phyloP scores from a whole-genome alignment of 306 rosid genomes.

The Trichosanthes truncata region DNA sequence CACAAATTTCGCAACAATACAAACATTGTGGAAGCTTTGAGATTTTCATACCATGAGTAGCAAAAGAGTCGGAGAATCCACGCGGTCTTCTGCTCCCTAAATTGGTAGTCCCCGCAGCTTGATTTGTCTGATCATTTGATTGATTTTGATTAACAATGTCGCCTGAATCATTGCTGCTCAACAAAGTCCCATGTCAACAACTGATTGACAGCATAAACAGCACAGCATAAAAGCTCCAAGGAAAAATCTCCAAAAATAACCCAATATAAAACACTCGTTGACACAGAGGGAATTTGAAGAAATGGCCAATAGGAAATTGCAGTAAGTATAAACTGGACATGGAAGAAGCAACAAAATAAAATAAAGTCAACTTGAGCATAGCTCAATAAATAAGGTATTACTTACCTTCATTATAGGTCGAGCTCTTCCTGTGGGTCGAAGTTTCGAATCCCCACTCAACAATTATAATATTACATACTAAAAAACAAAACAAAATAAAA shows the following conservation, averaged over 20 bases:
- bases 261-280: neutral
- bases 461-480: neutral
- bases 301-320: neutral
- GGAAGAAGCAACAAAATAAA: neutral
- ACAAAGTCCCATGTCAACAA: slow-evolving; percentile 24
- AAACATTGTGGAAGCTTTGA: neutral
- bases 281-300: neutral
- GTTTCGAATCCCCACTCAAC: neutral
- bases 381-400: neutral
- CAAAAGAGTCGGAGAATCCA: slow-evolving; percentile 53
- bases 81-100: slow-evolving; percentile 26
- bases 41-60: slow-evolving; percentile 33
- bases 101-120: slow-evolving; percentile 8
- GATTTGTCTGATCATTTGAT: slow-evolving; percentile 22
- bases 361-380: neutral
- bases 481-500: neutral
- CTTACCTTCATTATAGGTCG: neutral
- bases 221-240: neutral
- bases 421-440: neutral
- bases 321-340: neutral
- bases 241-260: neutral
- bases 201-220: slow-evolving; percentile 15
- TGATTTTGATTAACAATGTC: slow-evolving; percentile 23
- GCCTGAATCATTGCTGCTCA: slow-evolving; percentile 44
- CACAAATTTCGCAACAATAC: neutral